Conservation (phyloP, 2,329 filamentous ascomycete species). For the Xylaria multiplex region DNA sequence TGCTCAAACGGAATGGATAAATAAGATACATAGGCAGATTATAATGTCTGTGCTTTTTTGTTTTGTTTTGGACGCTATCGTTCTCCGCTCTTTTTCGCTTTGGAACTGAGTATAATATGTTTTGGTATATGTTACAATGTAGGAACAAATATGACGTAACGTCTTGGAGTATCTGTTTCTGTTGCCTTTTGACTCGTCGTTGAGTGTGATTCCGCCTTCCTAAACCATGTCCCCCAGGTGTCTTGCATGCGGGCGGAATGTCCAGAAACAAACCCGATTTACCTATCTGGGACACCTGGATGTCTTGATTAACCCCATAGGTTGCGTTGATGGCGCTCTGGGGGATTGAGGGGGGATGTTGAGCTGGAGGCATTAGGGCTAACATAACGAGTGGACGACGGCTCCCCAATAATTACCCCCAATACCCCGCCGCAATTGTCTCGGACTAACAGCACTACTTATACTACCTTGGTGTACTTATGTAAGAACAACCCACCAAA, state of each 20-base stretch:
- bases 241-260: background rate
- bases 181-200: background rate
- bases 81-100: background rate
- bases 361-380: too few species aligned
- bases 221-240: background rate
- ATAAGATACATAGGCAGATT: conserved; percentile 25
- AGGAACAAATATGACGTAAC: conserved; percentile 12
- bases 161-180: background rate
- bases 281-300: background rate
- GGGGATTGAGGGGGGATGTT: background rate
- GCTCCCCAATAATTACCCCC: too few species aligned
- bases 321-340: background rate
- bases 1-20: conserved; percentile 21
- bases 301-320: background rate
- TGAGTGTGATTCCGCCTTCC: too few species aligned
- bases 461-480: too few species aligned
- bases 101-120: conserved; percentile 1
- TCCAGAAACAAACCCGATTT: background rate
- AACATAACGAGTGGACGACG: too few species aligned
- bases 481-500: too few species aligned
- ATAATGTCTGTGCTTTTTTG: background rate
- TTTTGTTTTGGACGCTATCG: background rate
- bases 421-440: too few species aligned
- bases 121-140: background rate
- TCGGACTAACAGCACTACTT: too few species aligned